Evolutionary conservation across 2,329 filamentous ascomycete genomes (phyloP).

Genomic region (Diaporthe sp.): DNA sequence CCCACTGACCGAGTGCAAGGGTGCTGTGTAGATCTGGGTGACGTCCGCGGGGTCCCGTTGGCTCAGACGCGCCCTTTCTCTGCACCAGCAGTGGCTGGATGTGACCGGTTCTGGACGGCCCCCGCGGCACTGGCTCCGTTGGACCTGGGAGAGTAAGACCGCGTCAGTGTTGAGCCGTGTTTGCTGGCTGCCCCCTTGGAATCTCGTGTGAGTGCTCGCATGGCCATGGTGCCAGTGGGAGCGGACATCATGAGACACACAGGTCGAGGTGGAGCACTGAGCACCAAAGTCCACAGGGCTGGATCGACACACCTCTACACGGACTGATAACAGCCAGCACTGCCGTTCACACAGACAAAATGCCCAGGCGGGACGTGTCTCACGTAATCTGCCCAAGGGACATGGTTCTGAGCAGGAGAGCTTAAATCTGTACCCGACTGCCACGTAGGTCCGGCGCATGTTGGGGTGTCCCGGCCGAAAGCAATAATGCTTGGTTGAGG

Average conservation of each 20-base stretch:
- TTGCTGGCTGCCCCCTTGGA: background rate
- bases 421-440: slow-evolving; percentile 2
- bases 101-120: background rate
- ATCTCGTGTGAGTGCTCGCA: background rate
- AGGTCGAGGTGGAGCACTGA: background rate
- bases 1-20: slow-evolving; percentile 15
- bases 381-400: no score
- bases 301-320: background rate
- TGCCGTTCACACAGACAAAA: background rate
- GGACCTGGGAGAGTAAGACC: background rate
- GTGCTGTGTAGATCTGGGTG: slow-evolving; percentile 25
- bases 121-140: slow-evolving; percentile 4
- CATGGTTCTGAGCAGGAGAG: background rate
- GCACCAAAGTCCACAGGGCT: background rate
- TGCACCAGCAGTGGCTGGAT: background rate
- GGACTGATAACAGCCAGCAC: background rate
- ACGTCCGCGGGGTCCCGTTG: slow-evolving; percentile 28
- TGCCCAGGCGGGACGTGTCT: background rate
- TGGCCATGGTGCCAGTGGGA: background rate
- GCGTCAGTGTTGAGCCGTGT: background rate
- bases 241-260: background rate
- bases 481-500: slow-evolving; percentile 7
- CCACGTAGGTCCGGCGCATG: slow-evolving; percentile 16
- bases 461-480: slow-evolving; percentile 5
- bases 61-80: background rate